phyloP scores from a whole-genome alignment of 768 basidiomycete species.

The Naganishia onofrii region DNA sequence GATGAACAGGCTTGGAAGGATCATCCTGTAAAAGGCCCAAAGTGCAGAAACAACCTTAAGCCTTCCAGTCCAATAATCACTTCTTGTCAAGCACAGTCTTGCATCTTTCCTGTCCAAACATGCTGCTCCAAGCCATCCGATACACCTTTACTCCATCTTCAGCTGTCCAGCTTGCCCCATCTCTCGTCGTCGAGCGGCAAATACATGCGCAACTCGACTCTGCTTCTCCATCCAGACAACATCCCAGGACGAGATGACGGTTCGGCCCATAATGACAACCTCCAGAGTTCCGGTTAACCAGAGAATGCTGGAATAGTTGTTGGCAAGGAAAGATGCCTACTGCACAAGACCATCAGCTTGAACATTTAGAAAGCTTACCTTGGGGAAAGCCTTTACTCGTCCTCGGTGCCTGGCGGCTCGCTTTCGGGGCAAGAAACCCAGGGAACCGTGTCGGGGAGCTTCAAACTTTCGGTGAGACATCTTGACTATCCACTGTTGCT shows the following conservation, averaged over 20 bases:
- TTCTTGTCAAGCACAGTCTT: slow-evolving; percentile 23
- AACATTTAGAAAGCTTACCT: slow-evolving; percentile 58
- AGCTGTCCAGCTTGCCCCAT: slow-evolving; percentile 26
- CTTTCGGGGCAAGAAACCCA: slow-evolving; percentile 96
- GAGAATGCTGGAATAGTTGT: not conserved
- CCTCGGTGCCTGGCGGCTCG: slow-evolving; percentile 95
- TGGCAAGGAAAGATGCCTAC: slow-evolving; percentile 21
- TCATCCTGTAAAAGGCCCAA: slow-evolving; percentile 69
- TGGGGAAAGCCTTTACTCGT: slow-evolving; percentile 99
- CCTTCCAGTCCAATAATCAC: slow-evolving; percentile 19
- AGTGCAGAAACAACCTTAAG: slow-evolving; percentile 7
- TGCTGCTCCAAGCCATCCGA: slow-evolving; percentile 15
- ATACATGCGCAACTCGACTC: slow-evolving; percentile 11
- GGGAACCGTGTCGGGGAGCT: slow-evolving; percentile 96
- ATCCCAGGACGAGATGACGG: slow-evolving; percentile 18
- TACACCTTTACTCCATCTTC: slow-evolving; percentile 25
- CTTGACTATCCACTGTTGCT: slow-evolving; percentile 24
- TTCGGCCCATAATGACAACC: slow-evolving; percentile 17
- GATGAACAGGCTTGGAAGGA: slow-evolving; percentile 96
- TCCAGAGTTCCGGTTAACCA: slow-evolving; percentile 8
- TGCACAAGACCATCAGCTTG: slow-evolving; percentile 21
- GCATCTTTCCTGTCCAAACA: slow-evolving; percentile 16
- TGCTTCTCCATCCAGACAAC: slow-evolving; percentile 18
- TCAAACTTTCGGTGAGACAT: slow-evolving; percentile 65
- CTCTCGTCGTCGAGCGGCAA: slow-evolving; percentile 15